A percentile compares a stretch with the other conserved stretches of the same genome.
These are phyloP conservation scores for Blastobotrys niveus DNA, from an alignment of 1,139 yeast species.

Conservation along the genomic window DNA sequence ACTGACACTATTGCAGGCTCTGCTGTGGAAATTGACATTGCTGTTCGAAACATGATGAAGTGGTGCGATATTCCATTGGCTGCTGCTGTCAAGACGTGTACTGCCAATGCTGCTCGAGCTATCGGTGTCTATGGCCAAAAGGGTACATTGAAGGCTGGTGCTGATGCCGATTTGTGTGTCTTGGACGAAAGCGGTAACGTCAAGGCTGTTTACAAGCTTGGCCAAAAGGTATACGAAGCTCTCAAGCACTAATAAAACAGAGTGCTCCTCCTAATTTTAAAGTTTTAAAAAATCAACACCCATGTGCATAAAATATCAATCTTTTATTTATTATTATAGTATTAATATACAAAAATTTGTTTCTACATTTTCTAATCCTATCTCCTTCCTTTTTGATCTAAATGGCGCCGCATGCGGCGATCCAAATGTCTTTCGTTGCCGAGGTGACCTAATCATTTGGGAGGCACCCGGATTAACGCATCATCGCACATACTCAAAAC, in stretches of 20 bases:
- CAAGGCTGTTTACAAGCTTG: constrained; percentile 48
- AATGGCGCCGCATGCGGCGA: no score
- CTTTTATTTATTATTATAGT: not conserved
- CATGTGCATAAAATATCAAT: not conserved
- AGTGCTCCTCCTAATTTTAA: no score
- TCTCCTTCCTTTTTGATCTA: not conserved
- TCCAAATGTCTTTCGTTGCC: no score
- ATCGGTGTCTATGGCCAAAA: constrained; percentile 42
- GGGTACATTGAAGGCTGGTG: constrained; percentile 50
- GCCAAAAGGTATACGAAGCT: constrained; percentile 35
- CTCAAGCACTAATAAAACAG: constrained; percentile 11
- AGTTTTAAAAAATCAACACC: not conserved
- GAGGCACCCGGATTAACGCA: no score
- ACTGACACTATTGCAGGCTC: constrained; percentile 61
- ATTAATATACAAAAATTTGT: not conserved
- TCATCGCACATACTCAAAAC: no score
- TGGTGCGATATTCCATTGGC: constrained; percentile 52
- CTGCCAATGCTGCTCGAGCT: constrained; percentile 52
- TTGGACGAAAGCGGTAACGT: constrained; percentile 45
- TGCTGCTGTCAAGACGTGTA: constrained; percentile 52
- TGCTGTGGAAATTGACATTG: constrained; percentile 52
- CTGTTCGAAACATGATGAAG: constrained; percentile 48
- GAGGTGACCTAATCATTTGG: no score
- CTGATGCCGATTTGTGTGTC: constrained; percentile 57
- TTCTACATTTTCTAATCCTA: not conserved